These are phyloP conservation scores for Aspergillus viridinutans DNA, from an alignment of 2,329 filamentous ascomycete genomes.

Conservation along the genomic window DNA sequence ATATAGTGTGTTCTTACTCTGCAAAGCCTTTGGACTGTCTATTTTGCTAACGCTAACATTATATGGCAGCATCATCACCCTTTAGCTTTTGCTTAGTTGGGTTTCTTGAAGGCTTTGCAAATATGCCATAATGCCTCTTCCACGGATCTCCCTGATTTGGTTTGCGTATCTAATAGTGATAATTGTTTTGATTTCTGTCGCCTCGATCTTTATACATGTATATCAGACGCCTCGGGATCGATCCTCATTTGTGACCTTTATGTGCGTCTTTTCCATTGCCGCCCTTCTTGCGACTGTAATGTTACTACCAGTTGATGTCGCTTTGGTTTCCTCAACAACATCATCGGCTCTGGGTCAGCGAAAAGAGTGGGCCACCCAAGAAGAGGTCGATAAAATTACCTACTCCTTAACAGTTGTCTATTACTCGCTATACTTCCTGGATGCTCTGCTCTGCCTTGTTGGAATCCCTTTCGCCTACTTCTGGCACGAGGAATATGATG, in stretches of 20 bases:
- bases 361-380: constrained; percentile 91
- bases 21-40: not conserved
- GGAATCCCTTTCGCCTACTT: constrained; percentile 96
- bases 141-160: constrained; percentile 92
- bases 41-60: not conserved
- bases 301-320: constrained; percentile 90
- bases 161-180: constrained; percentile 84
- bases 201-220: constrained; percentile 80
- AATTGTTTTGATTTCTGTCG: constrained; percentile 68
- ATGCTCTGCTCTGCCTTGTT: constrained; percentile 82
- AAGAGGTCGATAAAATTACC: constrained; percentile 72
- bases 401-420: constrained; percentile 82
- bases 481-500: constrained; percentile 96
- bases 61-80: not conserved
- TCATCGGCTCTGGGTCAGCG: constrained; percentile 71
- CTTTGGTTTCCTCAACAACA: constrained; percentile 84
- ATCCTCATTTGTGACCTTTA: constrained; percentile 72
- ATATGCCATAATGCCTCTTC: constrained; percentile 49
- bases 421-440: constrained; percentile 86
- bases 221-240: constrained; percentile 89
- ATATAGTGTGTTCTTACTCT: not conserved
- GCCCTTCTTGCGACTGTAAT: constrained; percentile 86
- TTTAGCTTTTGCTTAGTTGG: not conserved
- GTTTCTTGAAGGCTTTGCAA: constrained; percentile 9
- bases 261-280: constrained; percentile 83